These are phyloP conservation scores for Elsinoe batatas DNA, from an alignment of 2,329 filamentous ascomycete species.

Conservation along the genomic window DNA sequence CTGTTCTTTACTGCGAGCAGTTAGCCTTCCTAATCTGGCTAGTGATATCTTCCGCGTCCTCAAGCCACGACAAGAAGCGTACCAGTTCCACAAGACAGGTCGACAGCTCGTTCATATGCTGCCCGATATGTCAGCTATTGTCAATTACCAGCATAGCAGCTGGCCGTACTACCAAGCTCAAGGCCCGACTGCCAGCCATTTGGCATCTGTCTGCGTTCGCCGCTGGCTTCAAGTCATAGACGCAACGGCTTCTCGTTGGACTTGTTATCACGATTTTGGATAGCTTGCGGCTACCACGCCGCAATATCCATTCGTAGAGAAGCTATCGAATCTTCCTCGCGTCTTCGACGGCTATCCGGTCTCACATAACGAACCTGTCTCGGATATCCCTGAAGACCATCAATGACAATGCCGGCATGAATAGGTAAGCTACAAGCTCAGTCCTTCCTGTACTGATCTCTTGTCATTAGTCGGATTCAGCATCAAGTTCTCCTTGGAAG, in stretches of 20 bases:
- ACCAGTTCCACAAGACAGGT: too few relatives aligned
- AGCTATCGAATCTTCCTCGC: neutral
- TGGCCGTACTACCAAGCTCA: neutral
- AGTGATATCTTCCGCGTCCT: neutral
- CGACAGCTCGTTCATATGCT: neutral
- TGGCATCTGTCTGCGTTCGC: neutral
- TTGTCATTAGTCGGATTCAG: too few relatives aligned
- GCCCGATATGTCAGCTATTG: neutral
- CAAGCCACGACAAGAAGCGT: neutral
- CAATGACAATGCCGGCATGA: neutral
- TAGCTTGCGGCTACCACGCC: neutral
- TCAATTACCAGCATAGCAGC: neutral
- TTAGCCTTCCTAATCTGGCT: constrained; percentile 9
- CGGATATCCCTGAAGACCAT: neutral
- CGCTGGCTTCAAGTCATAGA: neutral
- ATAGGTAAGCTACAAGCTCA: neutral
- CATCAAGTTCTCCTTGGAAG: too few relatives aligned
- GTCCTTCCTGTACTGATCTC: neutral
- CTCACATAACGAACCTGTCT: constrained; percentile 4
- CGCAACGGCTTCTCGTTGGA: neutral
- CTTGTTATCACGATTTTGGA: neutral
- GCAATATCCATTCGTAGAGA: neutral
- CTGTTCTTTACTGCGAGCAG: neutral
- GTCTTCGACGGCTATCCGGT: constrained; percentile 2
- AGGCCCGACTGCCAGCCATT: neutral